Conservation (phyloP, 441 rosid species). For the Omphalea diandra region DNA sequence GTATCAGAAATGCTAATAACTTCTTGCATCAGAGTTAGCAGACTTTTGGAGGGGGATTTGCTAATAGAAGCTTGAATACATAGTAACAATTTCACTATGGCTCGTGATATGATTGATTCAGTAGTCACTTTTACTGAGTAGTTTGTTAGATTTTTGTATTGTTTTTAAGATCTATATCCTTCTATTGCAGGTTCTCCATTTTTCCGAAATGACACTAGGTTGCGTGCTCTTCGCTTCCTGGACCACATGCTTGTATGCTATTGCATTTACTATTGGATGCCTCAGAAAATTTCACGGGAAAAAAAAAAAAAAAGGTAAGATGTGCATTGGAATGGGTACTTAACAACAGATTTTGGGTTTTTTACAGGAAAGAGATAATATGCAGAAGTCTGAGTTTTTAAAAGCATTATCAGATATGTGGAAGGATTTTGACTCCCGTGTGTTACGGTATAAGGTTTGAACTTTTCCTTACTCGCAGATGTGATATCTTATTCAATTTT, state of each 20-base stretch:
- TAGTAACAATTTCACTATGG: background rate
- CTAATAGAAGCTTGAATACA: background rate
- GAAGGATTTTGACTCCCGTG: conserved; percentile 98
- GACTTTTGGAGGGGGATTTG: background rate
- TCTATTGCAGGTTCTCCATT: conserved; percentile 74
- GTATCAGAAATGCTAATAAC: background rate
- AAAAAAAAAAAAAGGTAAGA: background rate
- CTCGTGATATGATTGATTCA: background rate
- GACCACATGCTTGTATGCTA: conserved; percentile 96
- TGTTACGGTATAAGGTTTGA: conserved; percentile 92
- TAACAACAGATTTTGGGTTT: conserved; percentile 22
- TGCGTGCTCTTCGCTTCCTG: conserved; percentile 99
- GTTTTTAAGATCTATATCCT: conserved; percentile 19
- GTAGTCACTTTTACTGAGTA: background rate
- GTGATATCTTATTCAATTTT: conserved; percentile 5
- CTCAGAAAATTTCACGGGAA: background rate
- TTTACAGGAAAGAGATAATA: conserved; percentile 89
- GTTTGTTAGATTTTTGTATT: conserved; percentile 14
- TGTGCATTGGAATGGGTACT: conserved; percentile 1
- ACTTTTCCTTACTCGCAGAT: conserved; percentile 19
- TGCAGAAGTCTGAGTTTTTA: conserved; percentile 98
- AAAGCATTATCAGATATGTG: conserved; percentile 98
- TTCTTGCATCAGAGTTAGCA: background rate
- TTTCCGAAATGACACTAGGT: conserved; percentile 88
- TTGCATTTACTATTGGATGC: conserved; percentile 21